Base-by-base conservation (phyloP, 495 filamentous ascomycete species). In the Chaetomidium leptoderma region DNA sequence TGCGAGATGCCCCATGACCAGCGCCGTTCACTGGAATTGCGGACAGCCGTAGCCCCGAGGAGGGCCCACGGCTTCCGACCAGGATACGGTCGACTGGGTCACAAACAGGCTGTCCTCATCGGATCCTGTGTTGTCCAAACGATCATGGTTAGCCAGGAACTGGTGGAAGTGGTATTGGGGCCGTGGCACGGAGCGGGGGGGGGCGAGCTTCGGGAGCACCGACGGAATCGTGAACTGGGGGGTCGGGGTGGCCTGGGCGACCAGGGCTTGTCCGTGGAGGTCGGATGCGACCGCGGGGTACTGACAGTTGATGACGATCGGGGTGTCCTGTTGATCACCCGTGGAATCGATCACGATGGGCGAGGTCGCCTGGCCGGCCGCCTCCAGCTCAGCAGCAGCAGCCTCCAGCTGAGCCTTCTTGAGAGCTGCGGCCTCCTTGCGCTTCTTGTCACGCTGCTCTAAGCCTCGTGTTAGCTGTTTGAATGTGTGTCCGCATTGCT, bases 81-180 rank as follows among this genome's bases (percentile, higher is more conserved):
- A 21, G 4, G 35, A 17, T 32, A 13, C 32, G 6, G 54, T 13
- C 30, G 44, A 7, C 32, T 49, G 54, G 16, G 44, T 26, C 54
- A 43, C 45, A 19, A 57, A 57, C 16, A 43, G 44, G 24, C 44
- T 19, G 26, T 50, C 36, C 7, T 50, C 54, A 23, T 24, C 54
- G 7, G 27, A 2, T 19, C 27, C 54, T 56, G 16, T 14, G 6
- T 2, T 33, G 1, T 3, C 45, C 23, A 29, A n/a, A n/a, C 45
- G 54, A 42, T 50, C 45, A 6, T 57, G 36, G 54, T 57, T 57
- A 57, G 54, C 45, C 9, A 35, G 10, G 36, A 33, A 57, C 26
- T 33, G 54, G 27, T 32, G 8, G 24, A 26, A n/a, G 45, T 57
- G 27, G 45, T 49, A 26, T n/a, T 29, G 54, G 17, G 24, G 35